phyloP scores from a whole-genome alignment of 139 green algal genomes.

The Coelastrella sp. region DNA sequence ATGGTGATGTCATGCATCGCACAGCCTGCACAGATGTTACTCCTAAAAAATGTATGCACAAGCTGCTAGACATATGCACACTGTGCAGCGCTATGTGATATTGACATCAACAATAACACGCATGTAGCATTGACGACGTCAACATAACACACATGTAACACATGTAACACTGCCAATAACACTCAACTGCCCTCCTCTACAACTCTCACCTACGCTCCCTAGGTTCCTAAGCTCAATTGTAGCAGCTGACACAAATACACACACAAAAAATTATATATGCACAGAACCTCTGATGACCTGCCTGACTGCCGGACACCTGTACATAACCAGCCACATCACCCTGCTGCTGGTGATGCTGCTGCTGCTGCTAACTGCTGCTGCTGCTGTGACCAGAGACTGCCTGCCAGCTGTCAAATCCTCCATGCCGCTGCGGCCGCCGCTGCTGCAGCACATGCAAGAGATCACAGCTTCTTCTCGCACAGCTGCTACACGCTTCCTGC shows the following conservation, averaged over 20 bases:
- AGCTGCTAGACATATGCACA: no score
- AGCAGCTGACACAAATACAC: not conserved
- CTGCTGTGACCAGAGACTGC: not conserved
- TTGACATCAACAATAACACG: no score
- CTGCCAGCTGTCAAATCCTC: no score
- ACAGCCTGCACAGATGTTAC: no score
- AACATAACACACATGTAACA: no score
- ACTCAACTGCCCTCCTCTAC: no score
- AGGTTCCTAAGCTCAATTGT: not conserved
- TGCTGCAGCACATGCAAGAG: not conserved
- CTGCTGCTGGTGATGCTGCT: not conserved
- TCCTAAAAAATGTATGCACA: no score
- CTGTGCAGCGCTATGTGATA: no score
- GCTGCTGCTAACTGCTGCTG: not conserved
- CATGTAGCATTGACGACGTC: no score
- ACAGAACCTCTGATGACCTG: not conserved
- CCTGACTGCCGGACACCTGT: not conserved
- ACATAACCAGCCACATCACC: not conserved
- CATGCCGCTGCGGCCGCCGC: not conserved
- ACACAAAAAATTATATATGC: not conserved
- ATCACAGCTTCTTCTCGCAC: not conserved
- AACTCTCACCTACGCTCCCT: not conserved
- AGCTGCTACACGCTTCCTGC: not conserved
- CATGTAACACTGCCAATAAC: no score
- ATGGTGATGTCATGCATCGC: no score